These are phyloP conservation scores for Calendula officinalis DNA, from an alignment of 129 eudicot species.

Conservation along the genomic window DNA sequence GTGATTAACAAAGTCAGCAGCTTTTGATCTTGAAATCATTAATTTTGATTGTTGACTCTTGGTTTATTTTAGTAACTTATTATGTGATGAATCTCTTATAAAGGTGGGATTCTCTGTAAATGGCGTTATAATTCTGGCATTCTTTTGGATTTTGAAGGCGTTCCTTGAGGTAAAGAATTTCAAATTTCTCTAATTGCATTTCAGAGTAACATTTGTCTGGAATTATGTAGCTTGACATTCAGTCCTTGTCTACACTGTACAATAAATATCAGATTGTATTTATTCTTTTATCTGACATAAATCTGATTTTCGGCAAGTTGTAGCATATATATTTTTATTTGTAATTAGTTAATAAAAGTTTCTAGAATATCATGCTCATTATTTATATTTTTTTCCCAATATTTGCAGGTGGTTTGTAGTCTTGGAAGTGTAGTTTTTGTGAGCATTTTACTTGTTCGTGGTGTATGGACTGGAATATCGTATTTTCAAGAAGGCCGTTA, in stretches of 20 bases:
- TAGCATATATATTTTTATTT: not conserved
- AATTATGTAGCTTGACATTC: too few relatives aligned
- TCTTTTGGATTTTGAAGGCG: conserved; percentile 88
- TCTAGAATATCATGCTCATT: conserved; percentile 1
- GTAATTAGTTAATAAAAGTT: not conserved
- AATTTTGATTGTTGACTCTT: not conserved
- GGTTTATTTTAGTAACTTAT: not conserved
- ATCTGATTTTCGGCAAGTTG: too few relatives aligned
- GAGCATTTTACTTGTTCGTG: conserved; percentile 85
- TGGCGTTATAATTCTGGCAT: conserved; percentile 79
- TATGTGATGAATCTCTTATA: not conserved
- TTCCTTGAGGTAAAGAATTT: conserved; percentile 63
- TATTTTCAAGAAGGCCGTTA: conserved; percentile 61
- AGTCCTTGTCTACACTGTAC: too few relatives aligned
- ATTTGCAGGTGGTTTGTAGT: conserved; percentile 78
- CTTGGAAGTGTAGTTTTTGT: conserved; percentile 83
- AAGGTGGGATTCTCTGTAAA: conserved; percentile 95
- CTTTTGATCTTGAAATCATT: conserved; percentile 3
- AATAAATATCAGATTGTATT: too few relatives aligned
- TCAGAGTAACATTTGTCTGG: not conserved
- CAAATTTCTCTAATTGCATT: conserved; percentile 17
- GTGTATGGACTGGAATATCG: conserved; percentile 81
- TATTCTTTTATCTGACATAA: too few relatives aligned
- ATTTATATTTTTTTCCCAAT: not conserved
- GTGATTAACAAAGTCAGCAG: not conserved